These are phyloP conservation scores for Solanum corneliomulleri DNA, from an alignment of 257 asterid genomes.

Conservation along the genomic window DNA sequence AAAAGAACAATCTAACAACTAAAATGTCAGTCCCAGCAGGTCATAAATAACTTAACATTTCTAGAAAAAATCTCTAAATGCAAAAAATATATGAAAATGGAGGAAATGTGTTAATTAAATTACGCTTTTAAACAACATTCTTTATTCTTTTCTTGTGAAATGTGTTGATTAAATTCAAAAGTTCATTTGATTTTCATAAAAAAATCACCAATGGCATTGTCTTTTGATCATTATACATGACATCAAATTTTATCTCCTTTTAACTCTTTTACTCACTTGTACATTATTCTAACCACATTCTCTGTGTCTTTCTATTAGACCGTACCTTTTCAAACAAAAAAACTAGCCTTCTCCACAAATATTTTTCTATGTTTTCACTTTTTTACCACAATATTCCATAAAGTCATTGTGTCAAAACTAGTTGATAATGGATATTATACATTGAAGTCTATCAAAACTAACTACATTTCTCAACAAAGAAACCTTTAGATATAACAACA, in stretches of 20 bases:
- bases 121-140: background rate
- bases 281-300: background rate
- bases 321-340: background rate
- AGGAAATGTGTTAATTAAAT: no score
- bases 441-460: background rate
- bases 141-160: background rate
- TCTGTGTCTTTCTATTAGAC: background rate
- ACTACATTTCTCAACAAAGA: background rate
- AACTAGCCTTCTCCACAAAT: no score
- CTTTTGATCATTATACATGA: background rate
- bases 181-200: background rate
- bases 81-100: no score
- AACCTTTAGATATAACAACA: no score
- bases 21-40: no score
- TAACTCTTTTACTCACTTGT: background rate
- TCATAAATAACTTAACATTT: no score
- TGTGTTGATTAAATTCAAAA: background rate
- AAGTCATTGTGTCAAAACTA: background rate
- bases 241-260: background rate
- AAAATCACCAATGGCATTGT: background rate
- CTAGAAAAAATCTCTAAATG: no score
- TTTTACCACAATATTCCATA: background rate
- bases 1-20: no score
- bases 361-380: background rate
- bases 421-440: background rate